Percentiles rank a stretch among this genome's conserved stretches.
Conservation (phyloP, 352 stramenopile species). For the Phytopythium chamaehyphon region DNA sequence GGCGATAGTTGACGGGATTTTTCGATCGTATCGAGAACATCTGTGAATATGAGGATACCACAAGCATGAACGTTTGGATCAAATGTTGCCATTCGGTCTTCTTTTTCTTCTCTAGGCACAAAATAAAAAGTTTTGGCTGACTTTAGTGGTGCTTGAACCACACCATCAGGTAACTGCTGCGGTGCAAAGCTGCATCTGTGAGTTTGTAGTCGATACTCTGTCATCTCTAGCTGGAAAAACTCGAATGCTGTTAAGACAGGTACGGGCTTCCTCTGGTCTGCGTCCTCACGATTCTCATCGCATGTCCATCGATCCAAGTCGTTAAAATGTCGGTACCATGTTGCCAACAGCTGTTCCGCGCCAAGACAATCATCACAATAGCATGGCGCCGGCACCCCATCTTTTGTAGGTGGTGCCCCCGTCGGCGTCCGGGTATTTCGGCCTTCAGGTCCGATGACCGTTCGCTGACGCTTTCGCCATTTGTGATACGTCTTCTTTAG, state of each 20-base stretch:
- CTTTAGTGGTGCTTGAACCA: background rate
- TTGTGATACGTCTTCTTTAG: conserved; percentile 30
- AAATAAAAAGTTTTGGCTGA: conserved; percentile 27
- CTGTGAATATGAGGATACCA: conserved; percentile 24
- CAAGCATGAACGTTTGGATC: conserved; percentile 28
- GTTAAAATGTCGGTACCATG: conserved; percentile 51
- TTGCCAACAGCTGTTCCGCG: conserved; percentile 35
- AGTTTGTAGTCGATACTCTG: conserved; percentile 16
- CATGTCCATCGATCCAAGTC: conserved; percentile 40
- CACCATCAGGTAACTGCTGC: background rate
- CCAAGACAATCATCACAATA: conserved; percentile 54
- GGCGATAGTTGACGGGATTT: no score
- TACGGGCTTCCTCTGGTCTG: no score
- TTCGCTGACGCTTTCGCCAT: conserved; percentile 35
- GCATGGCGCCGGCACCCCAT: conserved; percentile 40
- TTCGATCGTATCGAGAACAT: conserved; percentile 7
- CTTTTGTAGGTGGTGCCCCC: conserved; percentile 24
- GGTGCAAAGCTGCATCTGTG: background rate
- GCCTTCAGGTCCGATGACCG: conserved; percentile 9
- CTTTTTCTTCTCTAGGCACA: conserved; percentile 10
- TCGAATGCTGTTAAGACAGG: conserved; percentile 13
- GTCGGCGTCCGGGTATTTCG: conserved; percentile 22
- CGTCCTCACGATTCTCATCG: background rate
- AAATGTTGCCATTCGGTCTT: conserved; percentile 11
- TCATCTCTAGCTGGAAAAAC: conserved; percentile 31